A percentile compares a stretch with the other conserved stretches of the same genome.
phyloP scores from a whole-genome alignment of 2,329 filamentous ascomycete species.

The Colletotrichum lupini region DNA sequence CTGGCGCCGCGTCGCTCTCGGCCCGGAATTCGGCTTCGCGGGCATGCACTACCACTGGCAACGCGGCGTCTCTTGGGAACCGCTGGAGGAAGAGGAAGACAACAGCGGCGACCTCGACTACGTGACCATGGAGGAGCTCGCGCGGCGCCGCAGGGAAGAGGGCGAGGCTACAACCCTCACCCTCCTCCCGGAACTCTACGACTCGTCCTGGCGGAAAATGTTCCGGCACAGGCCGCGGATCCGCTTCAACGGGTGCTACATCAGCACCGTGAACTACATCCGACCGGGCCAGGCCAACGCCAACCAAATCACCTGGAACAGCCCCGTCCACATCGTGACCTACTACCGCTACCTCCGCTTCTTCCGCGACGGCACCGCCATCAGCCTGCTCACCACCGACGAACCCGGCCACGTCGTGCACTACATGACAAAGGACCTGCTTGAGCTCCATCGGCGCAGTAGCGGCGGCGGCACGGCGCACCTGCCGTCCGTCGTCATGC shows the following conservation, averaged over 20 bases:
- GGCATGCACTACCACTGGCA: slow-evolving; percentile 86
- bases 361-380: slow-evolving; percentile 86
- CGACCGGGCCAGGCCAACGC: slow-evolving; percentile 80
- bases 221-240: slow-evolving; percentile 87
- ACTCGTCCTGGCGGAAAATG: slow-evolving; percentile 71
- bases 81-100: slow-evolving; percentile 52
- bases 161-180: slow-evolving; percentile 50
- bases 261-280: slow-evolving; percentile 95
- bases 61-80: slow-evolving; percentile 67
- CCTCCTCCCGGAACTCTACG: slow-evolving; percentile 58
- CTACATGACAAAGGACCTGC: slow-evolving; percentile 78
- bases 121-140: slow-evolving; percentile 51
- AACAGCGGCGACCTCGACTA: slow-evolving; percentile 44
- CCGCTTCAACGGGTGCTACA: slow-evolving; percentile 96
- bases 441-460: slow-evolving; percentile 56
- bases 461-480: slow-evolving; percentile 39
- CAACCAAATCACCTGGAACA: slow-evolving; percentile 79
- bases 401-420: slow-evolving; percentile 92
- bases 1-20: slow-evolving; percentile 83
- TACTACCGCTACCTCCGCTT: slow-evolving; percentile 98
- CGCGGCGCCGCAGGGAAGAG: slow-evolving; percentile 45
- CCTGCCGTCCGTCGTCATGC: slow-evolving; percentile 69
- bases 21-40: slow-evolving; percentile 79
- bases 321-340: slow-evolving; percentile 92
- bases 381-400: slow-evolving; percentile 82